Evolutionary conservation across 2,329 filamentous ascomycete genomes (phyloP).

Genomic region (Microascus cirrosus): DNA sequence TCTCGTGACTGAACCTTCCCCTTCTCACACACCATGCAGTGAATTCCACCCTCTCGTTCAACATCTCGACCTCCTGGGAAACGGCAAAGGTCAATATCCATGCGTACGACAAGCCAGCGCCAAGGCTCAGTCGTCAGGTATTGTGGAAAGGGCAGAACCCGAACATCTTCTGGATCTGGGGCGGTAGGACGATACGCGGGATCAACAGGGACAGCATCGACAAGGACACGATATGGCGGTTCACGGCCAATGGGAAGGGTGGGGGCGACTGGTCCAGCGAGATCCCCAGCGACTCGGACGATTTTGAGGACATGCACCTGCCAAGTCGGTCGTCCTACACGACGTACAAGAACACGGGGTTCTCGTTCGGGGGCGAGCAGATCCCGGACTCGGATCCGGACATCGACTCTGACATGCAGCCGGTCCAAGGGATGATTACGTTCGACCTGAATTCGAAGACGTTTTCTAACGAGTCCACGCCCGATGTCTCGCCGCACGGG

Average conservation of each 20-base stretch:
- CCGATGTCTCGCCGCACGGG: slow-evolving; percentile 3
- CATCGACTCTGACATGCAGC: not conserved
- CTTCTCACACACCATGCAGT: slow-evolving; percentile 1
- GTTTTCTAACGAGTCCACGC: slow-evolving; percentile 3
- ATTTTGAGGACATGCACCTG: not conserved
- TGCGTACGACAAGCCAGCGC: not conserved
- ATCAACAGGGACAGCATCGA: not conserved
- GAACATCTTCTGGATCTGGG: slow-evolving; percentile 7
- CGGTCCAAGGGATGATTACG: not conserved
- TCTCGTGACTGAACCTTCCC: not conserved
- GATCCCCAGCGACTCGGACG: slow-evolving; percentile 1
- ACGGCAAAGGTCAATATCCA: slow-evolving; percentile 3
- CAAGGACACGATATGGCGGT: slow-evolving; percentile 6
- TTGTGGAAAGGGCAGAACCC: slow-evolving; percentile 2
- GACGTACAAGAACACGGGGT: not conserved
- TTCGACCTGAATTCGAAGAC: not conserved
- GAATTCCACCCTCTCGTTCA: slow-evolving; percentile 8
- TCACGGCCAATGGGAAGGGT: slow-evolving; percentile 6
- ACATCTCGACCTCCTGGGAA: slow-evolving; percentile 7
- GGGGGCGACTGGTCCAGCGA: slow-evolving; percentile 7
- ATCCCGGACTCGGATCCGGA: not conserved
- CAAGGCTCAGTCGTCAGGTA: slow-evolving; percentile 1
- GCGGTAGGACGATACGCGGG: not conserved
- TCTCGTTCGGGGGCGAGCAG: not conserved
- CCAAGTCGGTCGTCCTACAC: not conserved